Evolutionary conservation across 2,329 filamentous ascomycete species (phyloP).

Genomic region (Stromatinia cepivora): DNA sequence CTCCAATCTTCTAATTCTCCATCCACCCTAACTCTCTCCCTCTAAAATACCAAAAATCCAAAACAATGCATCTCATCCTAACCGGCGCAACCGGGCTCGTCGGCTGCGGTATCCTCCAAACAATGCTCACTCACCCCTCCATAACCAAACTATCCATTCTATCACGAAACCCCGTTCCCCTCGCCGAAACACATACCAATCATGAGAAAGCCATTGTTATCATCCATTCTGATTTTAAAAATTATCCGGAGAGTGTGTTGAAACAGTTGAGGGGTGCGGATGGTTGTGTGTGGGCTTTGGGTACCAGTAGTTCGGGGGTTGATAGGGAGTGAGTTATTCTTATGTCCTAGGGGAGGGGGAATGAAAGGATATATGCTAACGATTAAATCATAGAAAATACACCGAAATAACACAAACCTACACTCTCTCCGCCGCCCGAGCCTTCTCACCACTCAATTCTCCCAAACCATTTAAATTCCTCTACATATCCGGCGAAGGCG

Average conservation of each 20-base stretch:
- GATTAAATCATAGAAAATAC: slow-evolving; percentile 54
- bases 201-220: slow-evolving; percentile 61
- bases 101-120: slow-evolving; percentile 60
- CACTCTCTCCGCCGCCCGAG: slow-evolving; percentile 61
- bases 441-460: slow-evolving; percentile 53
- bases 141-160: slow-evolving; percentile 69
- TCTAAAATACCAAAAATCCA: background rate
- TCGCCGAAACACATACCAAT: slow-evolving; percentile 57
- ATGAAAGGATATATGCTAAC: slow-evolving; percentile 4
- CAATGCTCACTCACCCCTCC: slow-evolving; percentile 54
- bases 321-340: slow-evolving; percentile 52
- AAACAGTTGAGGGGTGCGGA: slow-evolving; percentile 61
- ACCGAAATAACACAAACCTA: slow-evolving; percentile 67
- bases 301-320: slow-evolving; percentile 62
- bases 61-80: slow-evolving; percentile 62
- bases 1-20: background rate
- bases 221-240: slow-evolving; percentile 64
- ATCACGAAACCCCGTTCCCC: slow-evolving; percentile 61
- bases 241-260: slow-evolving; percentile 59
- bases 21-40: background rate
- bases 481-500: slow-evolving; percentile 60
- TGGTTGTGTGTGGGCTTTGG: slow-evolving; percentile 73
- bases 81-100: slow-evolving; percentile 69
- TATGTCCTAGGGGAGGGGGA: background rate
- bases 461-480: slow-evolving; percentile 64